Percentiles rank a stretch among this genome's conserved stretches.
Evolutionary conservation across 352 stramenopile species (phyloP).

Genomic region (Globisporangium perplexum): DNA sequence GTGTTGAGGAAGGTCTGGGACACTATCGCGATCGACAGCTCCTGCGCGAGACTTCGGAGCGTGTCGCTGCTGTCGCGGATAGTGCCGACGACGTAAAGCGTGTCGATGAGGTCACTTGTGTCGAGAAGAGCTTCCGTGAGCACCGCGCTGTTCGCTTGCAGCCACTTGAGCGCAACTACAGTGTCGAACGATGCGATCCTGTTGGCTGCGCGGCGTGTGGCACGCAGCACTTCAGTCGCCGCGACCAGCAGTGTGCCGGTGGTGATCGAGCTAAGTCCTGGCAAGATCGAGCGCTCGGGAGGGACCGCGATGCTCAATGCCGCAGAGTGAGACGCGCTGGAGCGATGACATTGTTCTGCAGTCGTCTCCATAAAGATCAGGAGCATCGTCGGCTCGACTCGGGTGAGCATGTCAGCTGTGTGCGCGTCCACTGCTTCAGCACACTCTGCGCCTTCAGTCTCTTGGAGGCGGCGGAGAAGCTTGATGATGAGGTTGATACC

Average conservation of each 20-base stretch:
- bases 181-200: not conserved
- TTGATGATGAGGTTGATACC: not conserved
- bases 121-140: not conserved
- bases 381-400: not conserved
- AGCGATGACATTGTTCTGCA: not conserved
- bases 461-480: conserved; percentile 1
- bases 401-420: not conserved
- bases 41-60: not conserved
- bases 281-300: not conserved
- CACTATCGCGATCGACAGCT: not conserved
- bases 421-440: not conserved
- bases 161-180: conserved; percentile 6
- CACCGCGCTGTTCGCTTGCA: not conserved
- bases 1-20: not conserved
- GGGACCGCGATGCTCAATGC: too few relatives aligned
- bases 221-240: not conserved
- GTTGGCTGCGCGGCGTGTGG: not conserved
- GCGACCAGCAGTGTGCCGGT: not conserved
- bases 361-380: conserved; percentile 1
- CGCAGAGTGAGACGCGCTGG: not conserved
- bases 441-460: not conserved
- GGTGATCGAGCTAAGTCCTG: not conserved
- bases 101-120: not conserved
- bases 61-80: not conserved
- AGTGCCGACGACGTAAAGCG: not conserved